Evolutionary conservation across 768 basidiomycete species (phyloP), one percentile per base, ranked within the genome.

Genomic region (Auricularia cornea): DNA sequence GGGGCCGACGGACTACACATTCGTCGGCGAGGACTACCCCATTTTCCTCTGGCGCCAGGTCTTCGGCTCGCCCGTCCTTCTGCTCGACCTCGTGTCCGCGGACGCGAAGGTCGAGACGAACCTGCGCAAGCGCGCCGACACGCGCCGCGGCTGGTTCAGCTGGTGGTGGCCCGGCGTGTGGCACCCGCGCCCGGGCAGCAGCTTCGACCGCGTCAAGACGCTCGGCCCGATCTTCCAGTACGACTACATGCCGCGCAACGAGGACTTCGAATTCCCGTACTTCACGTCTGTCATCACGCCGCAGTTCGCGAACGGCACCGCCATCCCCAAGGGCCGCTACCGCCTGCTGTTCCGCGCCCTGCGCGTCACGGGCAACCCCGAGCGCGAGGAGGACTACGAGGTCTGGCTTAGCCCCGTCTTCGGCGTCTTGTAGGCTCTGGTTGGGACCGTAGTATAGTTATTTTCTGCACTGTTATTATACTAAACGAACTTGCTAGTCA

Each of bases 281-380:
- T 23, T 20, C 26, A 1, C 12, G 3, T 8, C 29, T 1, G 28
- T 26, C 10, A 5, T 32, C 12, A 8, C 54, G 4, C 10, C 54
- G 28, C 26, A 18, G 3, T 73, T 71, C 57, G 62, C 68, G 10
- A 73, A 73, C 56, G 73, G 72, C 3, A 73, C 72, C 0, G 41
- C 56, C 14, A 72, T 76, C n/a, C 70, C 74, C 3, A 70, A 73
- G 60, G 76, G 76, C 14, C 64, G 62, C 18, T 79, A 79, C 63
- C 61, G 48, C 40, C 26, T 60, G 2, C 52, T 64, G 2, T 14
- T 56, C 16, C 59, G 68, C 38, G 66, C 64, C 4, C 66, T 65
- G 30, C 64, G 66, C 56, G 64, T 67, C 32, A 64, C 63, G 12
- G 67, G 66, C 38, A 60, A 68, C 30, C 60, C 64, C 3, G 26